These are phyloP conservation scores for Amylostereum areolatum DNA, from an alignment of 1,284 basidiomycete species.

Conservation along the genomic window DNA sequence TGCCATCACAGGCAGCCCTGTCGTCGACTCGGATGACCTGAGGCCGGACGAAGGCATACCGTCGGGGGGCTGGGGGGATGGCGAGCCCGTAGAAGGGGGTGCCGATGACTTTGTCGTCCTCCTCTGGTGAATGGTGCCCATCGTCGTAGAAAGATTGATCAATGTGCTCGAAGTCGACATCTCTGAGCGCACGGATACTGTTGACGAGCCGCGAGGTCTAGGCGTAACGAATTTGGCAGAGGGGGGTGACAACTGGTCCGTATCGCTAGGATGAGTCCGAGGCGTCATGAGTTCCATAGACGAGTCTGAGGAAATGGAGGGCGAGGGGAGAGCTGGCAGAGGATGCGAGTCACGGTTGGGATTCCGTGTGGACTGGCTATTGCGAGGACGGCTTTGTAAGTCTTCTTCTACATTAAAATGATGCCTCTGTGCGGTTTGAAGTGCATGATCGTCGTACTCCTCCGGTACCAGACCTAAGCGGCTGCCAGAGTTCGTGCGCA, in stretches of 20 bases:
- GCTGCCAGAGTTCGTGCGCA: constrained; percentile 49
- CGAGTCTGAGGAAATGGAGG: constrained; percentile 30
- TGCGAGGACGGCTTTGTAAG: constrained; percentile 17
- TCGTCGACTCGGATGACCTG: constrained; percentile 26
- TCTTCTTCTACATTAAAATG: constrained; percentile 22
- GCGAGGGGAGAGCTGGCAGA: constrained; percentile 52
- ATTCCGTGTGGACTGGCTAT: constrained; percentile 7
- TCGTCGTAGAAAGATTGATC: constrained; percentile 53
- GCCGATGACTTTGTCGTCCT: constrained; percentile 51
- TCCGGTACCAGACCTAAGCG: constrained; percentile 47
- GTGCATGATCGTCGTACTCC: constrained; percentile 33
- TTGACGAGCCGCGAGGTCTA: constrained; percentile 49
- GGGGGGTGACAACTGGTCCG: constrained; percentile 14
- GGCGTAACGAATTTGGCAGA: constrained; percentile 32
- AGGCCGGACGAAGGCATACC: constrained; percentile 30
- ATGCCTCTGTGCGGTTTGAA: constrained; percentile 18
- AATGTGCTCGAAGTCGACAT: constrained; percentile 24
- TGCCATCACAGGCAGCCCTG: constrained; percentile 35
- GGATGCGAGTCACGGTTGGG: constrained; percentile 52
- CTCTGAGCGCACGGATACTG: constrained; percentile 40
- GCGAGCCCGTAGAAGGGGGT: constrained; percentile 36
- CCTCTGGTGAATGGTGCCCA: constrained; percentile 67
- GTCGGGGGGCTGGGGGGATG: constrained; percentile 24
- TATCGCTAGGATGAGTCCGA: constrained; percentile 19
- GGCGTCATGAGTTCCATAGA: constrained; percentile 29